Conservation (phyloP, 2,329 filamentous ascomycete species). For the Massarina eburnea region DNA sequence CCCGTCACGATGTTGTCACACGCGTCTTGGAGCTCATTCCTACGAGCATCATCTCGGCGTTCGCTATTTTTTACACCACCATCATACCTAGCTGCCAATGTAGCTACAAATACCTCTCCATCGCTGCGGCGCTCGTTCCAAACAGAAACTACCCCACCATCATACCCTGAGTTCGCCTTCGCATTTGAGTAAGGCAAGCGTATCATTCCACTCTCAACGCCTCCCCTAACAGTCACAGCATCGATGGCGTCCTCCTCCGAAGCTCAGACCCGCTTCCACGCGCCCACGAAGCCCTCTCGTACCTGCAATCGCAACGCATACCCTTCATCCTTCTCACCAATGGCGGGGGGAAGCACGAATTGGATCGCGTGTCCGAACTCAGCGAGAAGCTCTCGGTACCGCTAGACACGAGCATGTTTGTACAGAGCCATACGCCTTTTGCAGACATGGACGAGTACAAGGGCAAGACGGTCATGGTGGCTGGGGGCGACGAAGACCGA, state of each 20-base stretch:
- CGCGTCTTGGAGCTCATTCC: not conserved
- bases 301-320: slow-evolving; percentile 72
- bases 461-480: slow-evolving; percentile 54
- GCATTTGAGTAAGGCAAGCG: slow-evolving; percentile 56
- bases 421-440: slow-evolving; percentile 92
- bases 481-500: slow-evolving; percentile 52
- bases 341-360: slow-evolving; percentile 84
- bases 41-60: not conserved
- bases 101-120: slow-evolving; percentile 3
- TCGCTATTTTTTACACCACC: not conserved
- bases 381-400: slow-evolving; percentile 65
- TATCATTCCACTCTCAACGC: slow-evolving; percentile 8
- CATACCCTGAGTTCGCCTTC: slow-evolving; percentile 53
- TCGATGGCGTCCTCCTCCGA: slow-evolving; percentile 93
- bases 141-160: slow-evolving; percentile 19
- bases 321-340: slow-evolving; percentile 96
- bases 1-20: slow-evolving; percentile 3
- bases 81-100: not conserved
- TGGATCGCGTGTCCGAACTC: slow-evolving; percentile 70
- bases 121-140: slow-evolving; percentile 28
- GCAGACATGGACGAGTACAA: slow-evolving; percentile 63
- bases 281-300: slow-evolving; percentile 71
- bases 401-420: slow-evolving; percentile 69
- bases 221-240: slow-evolving; percentile 53
- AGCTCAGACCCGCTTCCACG: slow-evolving; percentile 77